Evolutionary conservation across 176 grass and related monocot genomes (phyloP), one percentile per base, ranked within the genome.

Genomic region (Triticum urartu): DNA sequence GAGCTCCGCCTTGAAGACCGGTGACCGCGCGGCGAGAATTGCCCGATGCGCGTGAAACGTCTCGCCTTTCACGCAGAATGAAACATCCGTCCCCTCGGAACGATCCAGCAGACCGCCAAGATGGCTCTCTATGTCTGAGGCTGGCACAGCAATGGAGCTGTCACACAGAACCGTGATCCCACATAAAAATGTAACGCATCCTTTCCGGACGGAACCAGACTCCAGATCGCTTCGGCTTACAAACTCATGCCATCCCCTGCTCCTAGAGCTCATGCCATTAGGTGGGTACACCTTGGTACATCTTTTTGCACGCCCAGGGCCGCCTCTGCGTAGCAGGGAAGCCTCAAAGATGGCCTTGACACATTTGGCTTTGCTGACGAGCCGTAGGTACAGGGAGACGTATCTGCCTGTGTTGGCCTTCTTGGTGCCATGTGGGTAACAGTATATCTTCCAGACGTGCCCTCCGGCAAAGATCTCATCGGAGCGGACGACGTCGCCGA

Each of bases 1-100:
- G 60, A 90, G 65, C 82, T 86, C 83, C 0, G 77, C 78, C 12
- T 18, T 81, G 70, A 90, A 90, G 8, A 86, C 82, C 17, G 87
- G 60, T 0, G 81, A 81, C 18, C 78, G 69, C 3, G 77, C 77
- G 11, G 83, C 77, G 9, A 89, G 45, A 18, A 89, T 63, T 11
- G 70, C 18, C 40, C 45, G 59, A 54, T 90, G 88, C 3, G 30
- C 77, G 4, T 25, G 56, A 24, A 87, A 87, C 1, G 22, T 84
- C 25, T 93, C 69, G 9, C 76, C 54, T 32, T 40, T 77, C 1
- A 87, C 28, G n/a, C 63, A 14, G 59, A 93, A 90, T 0, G 40
- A 70, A 4, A 90, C 87, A n/a, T 93, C 88, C 21, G 39, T 22
- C 11, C 71, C 71, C 11, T 35, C 75, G 9, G 75, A 6, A 30